Percentiles rank a stretch among this genome's conserved stretches.
phyloP scores from a whole-genome alignment of 2,329 filamentous ascomycete species.

The Exophiala sp. region DNA sequence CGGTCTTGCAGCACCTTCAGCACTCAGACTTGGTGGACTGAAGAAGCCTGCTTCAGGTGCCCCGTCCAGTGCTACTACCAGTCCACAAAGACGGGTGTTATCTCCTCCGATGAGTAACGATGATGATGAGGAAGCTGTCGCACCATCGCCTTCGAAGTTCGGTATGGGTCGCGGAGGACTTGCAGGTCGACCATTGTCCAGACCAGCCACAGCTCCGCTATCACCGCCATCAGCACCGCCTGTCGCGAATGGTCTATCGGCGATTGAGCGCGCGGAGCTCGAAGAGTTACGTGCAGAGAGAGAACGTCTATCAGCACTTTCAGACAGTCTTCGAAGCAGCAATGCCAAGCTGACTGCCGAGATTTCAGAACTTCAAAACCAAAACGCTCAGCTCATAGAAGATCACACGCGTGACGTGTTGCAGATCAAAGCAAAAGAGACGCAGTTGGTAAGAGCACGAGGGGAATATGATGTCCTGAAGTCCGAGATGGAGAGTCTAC shows the following conservation, averaged over 20 bases:
- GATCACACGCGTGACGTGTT: constrained; percentile 94
- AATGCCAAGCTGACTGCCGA: constrained; percentile 78
- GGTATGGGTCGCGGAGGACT: constrained; percentile 72
- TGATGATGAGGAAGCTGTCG: constrained; percentile 40
- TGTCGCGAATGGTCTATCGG: constrained; percentile 63
- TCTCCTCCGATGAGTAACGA: constrained; percentile 43
- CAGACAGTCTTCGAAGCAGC: constrained; percentile 78
- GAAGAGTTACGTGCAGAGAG: constrained; percentile 83
- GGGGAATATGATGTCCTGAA: constrained; percentile 88
- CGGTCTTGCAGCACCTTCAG: constrained; percentile 40
- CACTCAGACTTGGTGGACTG: constrained; percentile 41
- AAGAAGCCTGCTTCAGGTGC: constrained; percentile 37
- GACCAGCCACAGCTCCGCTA: constrained; percentile 58
- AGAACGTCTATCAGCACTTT: constrained; percentile 69
- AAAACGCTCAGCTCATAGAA: constrained; percentile 94
- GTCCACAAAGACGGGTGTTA: constrained; percentile 42
- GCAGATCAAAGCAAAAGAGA: constrained; percentile 97
- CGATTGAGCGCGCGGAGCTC: constrained; percentile 85
- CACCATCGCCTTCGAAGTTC: constrained; percentile 54
- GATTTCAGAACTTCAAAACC: constrained; percentile 90
- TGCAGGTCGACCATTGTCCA: constrained; percentile 78
- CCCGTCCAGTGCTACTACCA: constrained; percentile 30
- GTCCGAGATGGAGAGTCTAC: constrained; percentile 75
- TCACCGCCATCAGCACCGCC: constrained; percentile 53
- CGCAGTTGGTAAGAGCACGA: constrained; percentile 85